These are phyloP conservation scores for Tylopilus rubrobrunneus DNA, from an alignment of 768 basidiomycete species.

Conservation along the genomic window DNA sequence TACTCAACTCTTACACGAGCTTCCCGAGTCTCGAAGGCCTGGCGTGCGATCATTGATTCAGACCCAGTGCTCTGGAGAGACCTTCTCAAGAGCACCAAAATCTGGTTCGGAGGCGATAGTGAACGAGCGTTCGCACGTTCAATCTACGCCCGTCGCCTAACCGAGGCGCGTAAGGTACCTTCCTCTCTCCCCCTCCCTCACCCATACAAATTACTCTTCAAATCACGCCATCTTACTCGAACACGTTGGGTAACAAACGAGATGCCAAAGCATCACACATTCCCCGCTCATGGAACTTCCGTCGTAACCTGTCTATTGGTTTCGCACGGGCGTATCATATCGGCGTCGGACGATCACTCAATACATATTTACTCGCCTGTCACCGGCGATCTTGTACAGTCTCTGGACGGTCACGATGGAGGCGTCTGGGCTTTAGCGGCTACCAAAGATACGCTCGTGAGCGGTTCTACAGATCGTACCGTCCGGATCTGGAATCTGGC, in stretches of 20 bases:
- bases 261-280: slow-evolving; percentile 72
- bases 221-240: slow-evolving; percentile 78
- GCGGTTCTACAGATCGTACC: slow-evolving; percentile 90
- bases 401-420: slow-evolving; percentile 87
- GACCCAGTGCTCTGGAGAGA: slow-evolving; percentile 90
- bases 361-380: slow-evolving; percentile 93
- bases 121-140: slow-evolving; percentile 77
- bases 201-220: slow-evolving; percentile 91
- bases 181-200: slow-evolving; percentile 67
- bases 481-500: slow-evolving; percentile 88
- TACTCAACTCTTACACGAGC: slow-evolving; percentile 81
- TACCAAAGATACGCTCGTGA: slow-evolving; percentile 83
- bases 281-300: slow-evolving; percentile 82
- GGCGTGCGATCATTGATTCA: slow-evolving; percentile 89
- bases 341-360: slow-evolving; percentile 94
- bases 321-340: slow-evolving; percentile 92
- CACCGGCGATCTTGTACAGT: slow-evolving; percentile 69
- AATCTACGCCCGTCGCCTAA: slow-evolving; percentile 58
- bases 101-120: slow-evolving; percentile 86
- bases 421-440: slow-evolving; percentile 97
- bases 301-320: slow-evolving; percentile 97
- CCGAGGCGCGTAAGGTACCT: slow-evolving; percentile 35
- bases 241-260: slow-evolving; percentile 76
- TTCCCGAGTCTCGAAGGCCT: slow-evolving; percentile 82
- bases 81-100: slow-evolving; percentile 73